A percentile compares a stretch with the other conserved stretches of the same genome.
Conservation (phyloP, 768 basidiomycete species). For the Russula brevipes region DNA sequence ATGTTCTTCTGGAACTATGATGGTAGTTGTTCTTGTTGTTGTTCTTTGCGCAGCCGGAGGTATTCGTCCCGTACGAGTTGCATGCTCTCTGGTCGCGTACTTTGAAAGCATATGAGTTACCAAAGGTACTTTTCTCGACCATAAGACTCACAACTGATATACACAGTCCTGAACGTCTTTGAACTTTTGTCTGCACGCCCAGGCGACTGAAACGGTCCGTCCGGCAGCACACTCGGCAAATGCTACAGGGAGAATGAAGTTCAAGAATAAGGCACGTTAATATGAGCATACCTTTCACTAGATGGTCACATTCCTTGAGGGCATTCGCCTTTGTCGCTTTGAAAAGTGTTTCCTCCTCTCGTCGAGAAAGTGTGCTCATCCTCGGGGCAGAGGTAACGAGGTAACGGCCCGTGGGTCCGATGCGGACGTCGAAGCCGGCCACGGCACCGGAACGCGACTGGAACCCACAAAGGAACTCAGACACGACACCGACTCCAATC, state of each 20-base stretch:
- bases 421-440: neutral
- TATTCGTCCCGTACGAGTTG: conserved; percentile 67
- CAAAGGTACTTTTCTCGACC: neutral
- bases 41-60: conserved; percentile 53
- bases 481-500: too few relatives aligned
- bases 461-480: too few relatives aligned
- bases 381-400: neutral
- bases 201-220: conserved; percentile 76
- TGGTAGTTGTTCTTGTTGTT: conserved; percentile 26
- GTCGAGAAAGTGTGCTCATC: conserved; percentile 82
- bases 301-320: conserved; percentile 66
- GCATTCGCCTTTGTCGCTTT: conserved; percentile 79
- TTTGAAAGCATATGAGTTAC: conserved; percentile 28
- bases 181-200: conserved; percentile 72
- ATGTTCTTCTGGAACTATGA: neutral
- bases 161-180: conserved; percentile 73
- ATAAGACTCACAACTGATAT: conserved; percentile 62
- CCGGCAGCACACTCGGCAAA: conserved; percentile 83
- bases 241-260: conserved; percentile 38
- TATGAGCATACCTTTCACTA: conserved; percentile 59
- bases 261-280: neutral
- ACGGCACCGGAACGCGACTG: too few relatives aligned
- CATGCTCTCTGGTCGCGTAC: conserved; percentile 73
- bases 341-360: conserved; percentile 81
- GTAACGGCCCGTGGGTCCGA: conserved; percentile 7